Conservation (phyloP, 83 land plant species). For the Picea abies region DNA sequence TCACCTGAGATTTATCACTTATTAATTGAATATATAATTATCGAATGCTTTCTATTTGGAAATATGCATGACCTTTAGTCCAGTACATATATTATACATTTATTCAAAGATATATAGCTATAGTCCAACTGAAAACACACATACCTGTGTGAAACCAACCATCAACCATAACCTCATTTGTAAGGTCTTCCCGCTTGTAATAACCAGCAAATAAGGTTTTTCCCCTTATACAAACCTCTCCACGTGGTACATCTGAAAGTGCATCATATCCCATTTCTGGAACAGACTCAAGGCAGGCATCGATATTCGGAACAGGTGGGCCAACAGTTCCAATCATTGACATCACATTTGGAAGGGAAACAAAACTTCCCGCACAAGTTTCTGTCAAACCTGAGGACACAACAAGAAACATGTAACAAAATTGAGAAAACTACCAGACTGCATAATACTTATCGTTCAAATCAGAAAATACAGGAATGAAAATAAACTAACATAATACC, state of each 20-base stretch:
- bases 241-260: constrained; percentile 66
- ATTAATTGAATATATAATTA: background rate
- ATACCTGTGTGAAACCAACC: constrained; percentile 99
- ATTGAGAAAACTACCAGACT: background rate
- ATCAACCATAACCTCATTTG: constrained; percentile 81
- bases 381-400: constrained; percentile 83
- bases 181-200: constrained; percentile 94
- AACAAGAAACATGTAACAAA: constrained; percentile 2
- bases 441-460: background rate
- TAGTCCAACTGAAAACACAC: background rate
- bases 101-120: background rate
- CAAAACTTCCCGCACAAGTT: constrained; percentile 97
- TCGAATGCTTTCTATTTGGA: background rate
- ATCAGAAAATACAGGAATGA: background rate
- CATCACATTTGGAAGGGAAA: constrained; percentile 80
- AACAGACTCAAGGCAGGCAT: constrained; percentile 92
- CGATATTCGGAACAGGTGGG: constrained; percentile 93
- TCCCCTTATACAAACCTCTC: constrained; percentile 93
- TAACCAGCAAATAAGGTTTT: constrained; percentile 93
- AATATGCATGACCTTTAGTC: background rate
- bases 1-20: no score
- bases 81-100: background rate
- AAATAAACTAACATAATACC: background rate
- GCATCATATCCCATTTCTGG: constrained; percentile 99
- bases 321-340: constrained; percentile 97